phyloP scores from a whole-genome alignment of 2,329 filamentous ascomycete species.

The Alternaria incomplexa region DNA sequence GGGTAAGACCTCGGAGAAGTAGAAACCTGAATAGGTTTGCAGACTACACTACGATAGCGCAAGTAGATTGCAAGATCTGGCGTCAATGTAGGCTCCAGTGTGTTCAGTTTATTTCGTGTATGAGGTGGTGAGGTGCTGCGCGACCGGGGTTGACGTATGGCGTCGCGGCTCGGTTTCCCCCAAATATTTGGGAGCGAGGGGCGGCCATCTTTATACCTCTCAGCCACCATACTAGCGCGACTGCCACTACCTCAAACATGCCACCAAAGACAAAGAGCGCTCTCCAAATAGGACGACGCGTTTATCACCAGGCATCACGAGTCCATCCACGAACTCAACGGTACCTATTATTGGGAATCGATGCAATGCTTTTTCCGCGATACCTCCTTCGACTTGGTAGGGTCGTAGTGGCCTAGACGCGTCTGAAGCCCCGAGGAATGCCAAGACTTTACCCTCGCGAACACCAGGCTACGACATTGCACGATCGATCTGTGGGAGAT shows the following conservation, averaged over 20 bases:
- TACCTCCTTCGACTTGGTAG: not conserved
- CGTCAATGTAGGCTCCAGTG: not conserved
- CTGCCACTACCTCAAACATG: conserved; percentile 7
- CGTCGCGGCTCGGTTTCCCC: conserved; percentile 20
- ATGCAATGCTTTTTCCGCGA: not conserved
- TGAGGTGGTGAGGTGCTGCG: conserved; percentile 2
- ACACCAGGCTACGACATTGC: not conserved
- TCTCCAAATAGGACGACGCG: not conserved
- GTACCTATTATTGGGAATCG: not conserved
- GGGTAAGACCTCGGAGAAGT: not conserved
- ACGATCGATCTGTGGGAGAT: not conserved
- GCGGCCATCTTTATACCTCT: conserved; percentile 15
- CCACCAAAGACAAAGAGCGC: conserved; percentile 2
- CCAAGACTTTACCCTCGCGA: not conserved
- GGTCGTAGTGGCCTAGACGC: not conserved
- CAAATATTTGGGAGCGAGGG: conserved; percentile 15
- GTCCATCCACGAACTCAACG: not conserved
- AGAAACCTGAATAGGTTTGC: not conserved
- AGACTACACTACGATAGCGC: not conserved
- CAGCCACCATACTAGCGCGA: conserved; percentile 12
- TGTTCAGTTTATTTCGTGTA: not conserved
- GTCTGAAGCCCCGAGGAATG: not conserved
- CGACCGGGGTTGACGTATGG: conserved; percentile 23
- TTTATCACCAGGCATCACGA: not conserved
- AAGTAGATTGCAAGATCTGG: not conserved